phyloP scores from a whole-genome alignment of 768 basidiomycete species.

The Chalciporus piperatus region DNA sequence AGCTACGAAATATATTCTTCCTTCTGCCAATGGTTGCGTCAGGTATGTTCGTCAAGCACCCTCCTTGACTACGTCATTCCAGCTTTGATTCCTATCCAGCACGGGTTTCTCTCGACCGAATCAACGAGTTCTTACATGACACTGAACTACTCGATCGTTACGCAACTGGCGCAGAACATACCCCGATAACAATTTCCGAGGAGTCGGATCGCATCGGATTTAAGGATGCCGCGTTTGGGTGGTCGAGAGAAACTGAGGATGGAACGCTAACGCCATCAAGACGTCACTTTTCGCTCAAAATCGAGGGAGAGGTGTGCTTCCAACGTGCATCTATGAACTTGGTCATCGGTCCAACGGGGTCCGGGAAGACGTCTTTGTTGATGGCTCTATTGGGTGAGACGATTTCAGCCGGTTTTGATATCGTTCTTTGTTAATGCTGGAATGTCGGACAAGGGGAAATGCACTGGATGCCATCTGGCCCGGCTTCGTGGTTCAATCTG shows the following conservation, averaged over 20 bases:
- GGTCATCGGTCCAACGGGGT: constrained; percentile 57
- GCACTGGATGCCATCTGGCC: constrained; percentile 52
- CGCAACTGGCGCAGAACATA: background rate
- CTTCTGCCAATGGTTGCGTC: constrained; percentile 24
- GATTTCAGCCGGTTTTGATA: background rate
- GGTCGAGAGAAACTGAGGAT: constrained; percentile 31
- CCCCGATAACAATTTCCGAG: constrained; percentile 1
- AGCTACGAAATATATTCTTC: constrained; percentile 39
- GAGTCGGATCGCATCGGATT: constrained; percentile 45
- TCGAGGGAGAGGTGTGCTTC: constrained; percentile 57
- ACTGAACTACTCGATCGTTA: constrained; percentile 15
- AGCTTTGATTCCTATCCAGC: constrained; percentile 24
- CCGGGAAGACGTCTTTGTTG: constrained; percentile 62
- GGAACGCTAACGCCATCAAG: constrained; percentile 17
- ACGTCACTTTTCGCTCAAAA: constrained; percentile 47
- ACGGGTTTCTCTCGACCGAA: constrained; percentile 64
- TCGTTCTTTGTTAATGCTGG: no score
- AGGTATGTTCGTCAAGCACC: background rate
- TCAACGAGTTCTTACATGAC: constrained; percentile 43
- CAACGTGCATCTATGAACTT: constrained; percentile 51
- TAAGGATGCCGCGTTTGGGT: constrained; percentile 52
- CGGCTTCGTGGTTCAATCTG: constrained; percentile 65
- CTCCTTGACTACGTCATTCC: constrained; percentile 14
- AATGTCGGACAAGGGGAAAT: constrained; percentile 52
- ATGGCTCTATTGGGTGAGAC: constrained; percentile 55